Base-by-base conservation (phyloP, 805 yeast genomes). In the Starmerella vaccinii region DNA sequence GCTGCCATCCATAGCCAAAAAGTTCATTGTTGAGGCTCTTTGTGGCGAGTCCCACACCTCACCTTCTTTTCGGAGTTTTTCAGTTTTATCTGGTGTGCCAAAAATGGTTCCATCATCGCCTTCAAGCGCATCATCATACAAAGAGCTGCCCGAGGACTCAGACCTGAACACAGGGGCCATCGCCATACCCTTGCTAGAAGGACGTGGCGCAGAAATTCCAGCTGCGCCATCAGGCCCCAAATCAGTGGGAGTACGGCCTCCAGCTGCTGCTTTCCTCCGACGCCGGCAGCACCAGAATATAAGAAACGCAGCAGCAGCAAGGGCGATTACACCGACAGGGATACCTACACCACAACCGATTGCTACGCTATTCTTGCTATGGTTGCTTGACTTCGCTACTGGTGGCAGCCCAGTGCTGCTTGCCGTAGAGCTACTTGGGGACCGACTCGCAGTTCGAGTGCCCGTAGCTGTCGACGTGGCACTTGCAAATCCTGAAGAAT, bases 321-420 rank as follows among this genome's bases (percentile, higher is more conserved):
- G 57, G 8, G 80, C 59, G 0, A 84, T 59, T 1, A 74, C 74
- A 3, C 77, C 67, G 0, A 75, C 62, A 1, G 95, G 95, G 43
- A 92, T 74, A 1, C 82, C 85, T n/a, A 84, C 89, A 49, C 96
- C 97, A 53, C 89, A 75, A 1, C 89, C 95, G 62, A 90, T 84
- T 0, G 95, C 95, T n/a, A 85, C 70, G 2, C 76, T 75, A 57
- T 76, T 81, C 47, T 70, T 72, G 33, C 63, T 48, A 49, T 53
- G 46, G 46, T 49, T 49, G 38, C 49, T 47, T 42, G 26, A 32
- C 58, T 46, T 15, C 61, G 49, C 22, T 2, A 16, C 21, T 12
- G 30, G 29, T 2, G 29, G 43, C 23, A 51, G 30, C 1, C 49
- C 70, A 2, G 76, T 74, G 55, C 70, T 71, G 19, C 65, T 38